Percentiles rank a stretch among this genome's conserved stretches.
These are phyloP conservation scores for Chenopodium berlandieri DNA, from an alignment of 148 eudicot species.

Conservation along the genomic window DNA sequence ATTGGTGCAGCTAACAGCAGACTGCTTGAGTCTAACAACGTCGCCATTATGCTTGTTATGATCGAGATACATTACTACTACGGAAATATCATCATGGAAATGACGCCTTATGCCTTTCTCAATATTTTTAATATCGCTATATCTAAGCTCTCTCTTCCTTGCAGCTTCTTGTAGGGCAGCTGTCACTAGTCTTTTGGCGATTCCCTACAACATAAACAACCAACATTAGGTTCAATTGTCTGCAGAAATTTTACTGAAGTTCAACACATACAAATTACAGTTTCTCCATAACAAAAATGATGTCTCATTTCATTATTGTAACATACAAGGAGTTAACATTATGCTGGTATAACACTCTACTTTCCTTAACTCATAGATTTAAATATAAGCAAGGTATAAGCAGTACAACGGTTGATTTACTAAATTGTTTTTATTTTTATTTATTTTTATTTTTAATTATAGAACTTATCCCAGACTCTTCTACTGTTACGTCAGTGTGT, in stretches of 20 bases:
- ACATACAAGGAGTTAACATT: background rate
- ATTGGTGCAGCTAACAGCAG: conserved; percentile 33
- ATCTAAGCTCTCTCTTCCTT: conserved; percentile 47
- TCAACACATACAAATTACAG: background rate
- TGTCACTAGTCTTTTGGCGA: conserved; percentile 44
- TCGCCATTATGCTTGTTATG: conserved; percentile 21
- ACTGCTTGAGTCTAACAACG: conserved; percentile 19
- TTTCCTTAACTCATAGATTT: background rate
- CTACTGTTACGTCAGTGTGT: background rate
- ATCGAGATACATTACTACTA: conserved; percentile 49
- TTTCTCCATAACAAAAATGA: background rate
- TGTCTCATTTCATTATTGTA: background rate
- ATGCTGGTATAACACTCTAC: background rate
- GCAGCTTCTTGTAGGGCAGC: conserved; percentile 52
- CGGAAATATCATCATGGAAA: conserved; percentile 58
- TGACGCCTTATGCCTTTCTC: conserved; percentile 47
- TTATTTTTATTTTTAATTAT: too few relatives aligned
- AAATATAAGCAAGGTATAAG: background rate
- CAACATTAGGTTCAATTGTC: background rate
- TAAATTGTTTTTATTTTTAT: background rate
- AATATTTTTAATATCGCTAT: conserved; percentile 42
- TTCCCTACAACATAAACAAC: conserved; percentile 33
- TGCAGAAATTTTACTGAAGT: background rate
- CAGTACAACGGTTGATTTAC: background rate
- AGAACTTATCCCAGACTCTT: background rate